Conservation (phyloP, 2,329 filamentous ascomycete species). For the Penicillium oxalicum region DNA sequence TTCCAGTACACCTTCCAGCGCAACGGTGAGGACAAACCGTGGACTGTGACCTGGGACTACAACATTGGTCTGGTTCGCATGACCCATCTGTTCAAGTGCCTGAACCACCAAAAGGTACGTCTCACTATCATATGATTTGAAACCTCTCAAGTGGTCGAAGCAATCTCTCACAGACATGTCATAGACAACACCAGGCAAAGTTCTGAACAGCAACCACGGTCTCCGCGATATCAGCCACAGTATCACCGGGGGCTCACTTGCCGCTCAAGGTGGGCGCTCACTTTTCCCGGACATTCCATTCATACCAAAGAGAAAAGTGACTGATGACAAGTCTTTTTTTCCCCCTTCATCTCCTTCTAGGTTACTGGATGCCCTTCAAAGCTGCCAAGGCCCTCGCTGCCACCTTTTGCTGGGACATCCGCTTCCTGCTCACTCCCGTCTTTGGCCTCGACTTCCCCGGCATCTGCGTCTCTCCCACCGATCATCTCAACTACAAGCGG, state of each 20-base stretch:
- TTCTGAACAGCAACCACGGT: conserved; percentile 69
- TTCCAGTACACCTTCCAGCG: conserved; percentile 70
- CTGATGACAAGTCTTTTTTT: no score
- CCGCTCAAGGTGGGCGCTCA: conserved; percentile 67
- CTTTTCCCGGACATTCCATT: no score
- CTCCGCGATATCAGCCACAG: conserved; percentile 86
- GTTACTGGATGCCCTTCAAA: conserved; percentile 92
- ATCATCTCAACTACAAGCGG: conserved; percentile 54
- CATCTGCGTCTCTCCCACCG: conserved; percentile 60
- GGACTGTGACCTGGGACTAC: conserved; percentile 93
- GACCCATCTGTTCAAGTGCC: conserved; percentile 90
- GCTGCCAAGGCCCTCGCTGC: conserved; percentile 82
- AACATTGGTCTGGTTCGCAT: conserved; percentile 89
- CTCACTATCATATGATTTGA: neutral
- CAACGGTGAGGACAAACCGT: conserved; percentile 57
- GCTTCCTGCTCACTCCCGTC: conserved; percentile 78
- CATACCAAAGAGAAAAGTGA: no score
- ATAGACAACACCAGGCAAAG: conserved; percentile 83
- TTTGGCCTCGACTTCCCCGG: conserved; percentile 78
- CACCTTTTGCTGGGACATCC: conserved; percentile 82
- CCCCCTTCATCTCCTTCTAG: conserved; percentile 40
- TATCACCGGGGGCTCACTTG: conserved; percentile 86
- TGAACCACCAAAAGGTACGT: conserved; percentile 76
- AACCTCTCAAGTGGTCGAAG: no score
- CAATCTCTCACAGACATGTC: neutral